These are phyloP conservation scores for Lithohypha guttulata DNA, from an alignment of 2,329 filamentous ascomycete genomes.

Conservation along the genomic window DNA sequence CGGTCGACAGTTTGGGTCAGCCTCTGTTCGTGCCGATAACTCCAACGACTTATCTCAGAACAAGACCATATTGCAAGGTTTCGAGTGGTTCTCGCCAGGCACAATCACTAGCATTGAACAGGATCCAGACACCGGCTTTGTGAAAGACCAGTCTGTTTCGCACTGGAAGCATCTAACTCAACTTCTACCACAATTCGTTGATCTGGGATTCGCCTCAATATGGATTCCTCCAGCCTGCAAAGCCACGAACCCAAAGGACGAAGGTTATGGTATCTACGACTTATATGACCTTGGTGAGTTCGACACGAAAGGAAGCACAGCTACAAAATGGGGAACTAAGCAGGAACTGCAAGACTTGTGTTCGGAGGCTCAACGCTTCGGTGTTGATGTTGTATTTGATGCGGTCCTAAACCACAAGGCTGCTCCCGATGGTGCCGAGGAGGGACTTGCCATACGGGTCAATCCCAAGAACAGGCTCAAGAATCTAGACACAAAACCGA, in stretches of 20 bases:
- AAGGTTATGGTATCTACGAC: conserved; percentile 62
- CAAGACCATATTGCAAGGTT: conserved; percentile 55
- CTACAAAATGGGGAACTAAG: conserved; percentile 60
- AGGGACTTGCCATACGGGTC: conserved; percentile 53
- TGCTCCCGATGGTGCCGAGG: conserved; percentile 55
- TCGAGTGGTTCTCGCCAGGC: conserved; percentile 59
- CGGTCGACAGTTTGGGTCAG: too few relatives aligned
- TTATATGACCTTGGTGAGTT: conserved; percentile 63
- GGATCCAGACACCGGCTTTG: not conserved
- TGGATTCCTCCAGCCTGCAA: conserved; percentile 67
- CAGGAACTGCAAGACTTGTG: conserved; percentile 48
- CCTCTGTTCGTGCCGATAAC: not conserved
- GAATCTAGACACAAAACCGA: conserved; percentile 43
- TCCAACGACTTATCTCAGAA: conserved; percentile 24
- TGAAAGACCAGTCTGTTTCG: conserved; percentile 29
- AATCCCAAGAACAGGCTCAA: conserved; percentile 47
- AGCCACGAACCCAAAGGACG: conserved; percentile 45
- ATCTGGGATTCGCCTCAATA: conserved; percentile 50
- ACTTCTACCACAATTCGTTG: conserved; percentile 44
- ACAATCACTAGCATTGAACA: conserved; percentile 18
- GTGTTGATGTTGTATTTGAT: conserved; percentile 55
- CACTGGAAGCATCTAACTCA: conserved; percentile 51
- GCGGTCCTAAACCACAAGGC: conserved; percentile 64
- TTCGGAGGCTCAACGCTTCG: conserved; percentile 40
- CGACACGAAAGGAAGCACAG: conserved; percentile 52